Conservation (phyloP, 192 early-diverging fungal genomes). For the Linnemannia zychae region DNA sequence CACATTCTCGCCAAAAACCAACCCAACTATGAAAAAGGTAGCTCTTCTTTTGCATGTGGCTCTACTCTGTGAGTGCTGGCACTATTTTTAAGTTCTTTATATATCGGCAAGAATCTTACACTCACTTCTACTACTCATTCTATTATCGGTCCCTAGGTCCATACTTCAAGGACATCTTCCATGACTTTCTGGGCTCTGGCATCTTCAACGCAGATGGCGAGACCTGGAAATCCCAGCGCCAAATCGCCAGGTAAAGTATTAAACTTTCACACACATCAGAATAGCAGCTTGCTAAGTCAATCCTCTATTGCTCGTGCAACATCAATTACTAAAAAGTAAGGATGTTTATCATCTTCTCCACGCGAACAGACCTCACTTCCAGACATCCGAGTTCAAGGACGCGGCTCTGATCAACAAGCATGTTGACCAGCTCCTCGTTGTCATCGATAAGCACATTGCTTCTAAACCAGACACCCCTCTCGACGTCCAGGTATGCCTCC, state of each 20-base stretch:
- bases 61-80: too few relatives aligned
- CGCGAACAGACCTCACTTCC: slow-evolving; percentile 40
- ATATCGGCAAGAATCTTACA: too few relatives aligned
- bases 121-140: neutral
- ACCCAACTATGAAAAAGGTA: slow-evolving; percentile 55
- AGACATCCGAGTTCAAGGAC: slow-evolving; percentile 51
- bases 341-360: neutral
- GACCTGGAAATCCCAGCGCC: slow-evolving; percentile 71
- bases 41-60: neutral
- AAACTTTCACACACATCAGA: too few relatives aligned
- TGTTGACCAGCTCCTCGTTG: slow-evolving; percentile 32
- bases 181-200: slow-evolving; percentile 73
- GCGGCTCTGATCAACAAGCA: slow-evolving; percentile 45
- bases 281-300: neutral
- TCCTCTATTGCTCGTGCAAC: neutral
- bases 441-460: slow-evolving; percentile 29
- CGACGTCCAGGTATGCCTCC: slow-evolving; percentile 34
- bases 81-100: too few relatives aligned
- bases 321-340: neutral
- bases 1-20: slow-evolving; percentile 52
- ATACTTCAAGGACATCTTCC: slow-evolving; percentile 55
- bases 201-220: slow-evolving; percentile 83
- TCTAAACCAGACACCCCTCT: slow-evolving; percentile 20
- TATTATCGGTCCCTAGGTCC: slow-evolving; percentile 24
- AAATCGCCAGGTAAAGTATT: slow-evolving; percentile 54